These are phyloP conservation scores for Monosporozyma yasuniensis DNA, from an alignment of 805 yeast species.

Conservation along the genomic window DNA sequence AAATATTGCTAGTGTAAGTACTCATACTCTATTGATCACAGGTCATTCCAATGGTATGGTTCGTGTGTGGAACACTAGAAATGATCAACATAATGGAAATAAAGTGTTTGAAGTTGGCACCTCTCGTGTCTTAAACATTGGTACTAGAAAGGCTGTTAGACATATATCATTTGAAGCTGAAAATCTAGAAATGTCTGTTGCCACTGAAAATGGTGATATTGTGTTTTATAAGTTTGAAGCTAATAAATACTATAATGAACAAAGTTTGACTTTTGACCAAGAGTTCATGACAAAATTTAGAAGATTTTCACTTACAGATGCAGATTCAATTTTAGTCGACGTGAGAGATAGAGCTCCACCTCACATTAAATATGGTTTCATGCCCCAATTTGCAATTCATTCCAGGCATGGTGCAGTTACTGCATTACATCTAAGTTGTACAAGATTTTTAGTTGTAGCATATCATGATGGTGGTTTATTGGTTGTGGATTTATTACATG, in stretches of 20 bases:
- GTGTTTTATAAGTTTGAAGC: slow-evolving; percentile 61
- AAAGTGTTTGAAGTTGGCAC: slow-evolving; percentile 53
- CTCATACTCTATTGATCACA: slow-evolving; percentile 56
- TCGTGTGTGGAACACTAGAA: slow-evolving; percentile 75
- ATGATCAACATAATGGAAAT: slow-evolving; percentile 55
- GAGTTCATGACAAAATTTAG: slow-evolving; percentile 17
- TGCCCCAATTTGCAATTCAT: slow-evolving; percentile 45
- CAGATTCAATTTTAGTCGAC: slow-evolving; percentile 32
- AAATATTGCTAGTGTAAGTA: slow-evolving; percentile 37
- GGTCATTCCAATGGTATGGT: slow-evolving; percentile 84
- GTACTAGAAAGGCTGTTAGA: slow-evolving; percentile 39
- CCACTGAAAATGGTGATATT: slow-evolving; percentile 62
- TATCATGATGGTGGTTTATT: slow-evolving; percentile 63
- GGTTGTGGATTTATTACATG: slow-evolving; percentile 72
- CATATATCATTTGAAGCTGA: slow-evolving; percentile 68
- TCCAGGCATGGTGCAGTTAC: slow-evolving; percentile 45
- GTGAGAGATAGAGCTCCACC: slow-evolving; percentile 46
- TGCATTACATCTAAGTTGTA: slow-evolving; percentile 54
- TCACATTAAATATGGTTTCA: slow-evolving; percentile 46
- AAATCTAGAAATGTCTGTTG: slow-evolving; percentile 61
- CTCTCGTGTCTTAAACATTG: slow-evolving; percentile 38
- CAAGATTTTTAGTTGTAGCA: slow-evolving; percentile 79
- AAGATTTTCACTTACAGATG: slow-evolving; percentile 18
- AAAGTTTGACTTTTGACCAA: slow-evolving; percentile 4
- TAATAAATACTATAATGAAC: slow-evolving; percentile 37